These are phyloP conservation scores for Trichophaea hybrida DNA, from an alignment of 2,329 filamentous ascomycete genomes.

Conservation along the genomic window DNA sequence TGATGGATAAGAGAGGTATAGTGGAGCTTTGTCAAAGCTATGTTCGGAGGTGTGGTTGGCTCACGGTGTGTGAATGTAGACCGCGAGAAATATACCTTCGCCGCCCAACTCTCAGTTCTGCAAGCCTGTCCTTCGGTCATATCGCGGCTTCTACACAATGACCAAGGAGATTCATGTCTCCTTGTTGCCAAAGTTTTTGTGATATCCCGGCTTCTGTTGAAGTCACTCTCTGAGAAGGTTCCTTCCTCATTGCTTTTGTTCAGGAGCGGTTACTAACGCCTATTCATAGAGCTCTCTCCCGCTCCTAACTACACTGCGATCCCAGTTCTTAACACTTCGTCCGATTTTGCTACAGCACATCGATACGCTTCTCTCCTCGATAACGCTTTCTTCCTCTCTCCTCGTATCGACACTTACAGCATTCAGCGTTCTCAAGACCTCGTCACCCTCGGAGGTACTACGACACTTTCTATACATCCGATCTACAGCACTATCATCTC, in stretches of 20 bases:
- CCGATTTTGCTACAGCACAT: constrained; percentile 42
- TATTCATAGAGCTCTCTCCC: constrained; percentile 41
- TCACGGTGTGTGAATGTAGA: constrained; percentile 28
- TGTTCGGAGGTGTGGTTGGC: not conserved
- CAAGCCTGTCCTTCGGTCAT: constrained; percentile 42
- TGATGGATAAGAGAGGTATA: constrained; percentile 22
- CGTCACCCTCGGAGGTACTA: constrained; percentile 46
- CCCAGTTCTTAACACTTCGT: constrained; percentile 39
- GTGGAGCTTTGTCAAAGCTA: constrained; percentile 15
- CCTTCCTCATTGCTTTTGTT: not conserved
- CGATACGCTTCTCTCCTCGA: constrained; percentile 38
- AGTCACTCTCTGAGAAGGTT: constrained; percentile 26
- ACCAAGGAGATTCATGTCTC: constrained; percentile 38
- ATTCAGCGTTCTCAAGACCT: constrained; percentile 47
- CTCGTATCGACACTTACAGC: constrained; percentile 47
- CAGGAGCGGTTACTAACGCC: constrained; percentile 40
- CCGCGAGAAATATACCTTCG: constrained; percentile 35
- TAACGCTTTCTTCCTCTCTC: constrained; percentile 30
- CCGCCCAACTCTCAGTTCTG: constrained; percentile 44
- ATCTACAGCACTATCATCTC: constrained; percentile 38
- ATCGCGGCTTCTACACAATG: constrained; percentile 39
- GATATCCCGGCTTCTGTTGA: constrained; percentile 24
- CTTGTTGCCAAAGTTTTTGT: constrained; percentile 40
- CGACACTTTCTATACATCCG: constrained; percentile 47
- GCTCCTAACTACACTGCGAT: constrained; percentile 41